Evolutionary conservation across 306 rosid genomes (phyloP).

Genomic region (Psophocarpus tetragonolobus): DNA sequence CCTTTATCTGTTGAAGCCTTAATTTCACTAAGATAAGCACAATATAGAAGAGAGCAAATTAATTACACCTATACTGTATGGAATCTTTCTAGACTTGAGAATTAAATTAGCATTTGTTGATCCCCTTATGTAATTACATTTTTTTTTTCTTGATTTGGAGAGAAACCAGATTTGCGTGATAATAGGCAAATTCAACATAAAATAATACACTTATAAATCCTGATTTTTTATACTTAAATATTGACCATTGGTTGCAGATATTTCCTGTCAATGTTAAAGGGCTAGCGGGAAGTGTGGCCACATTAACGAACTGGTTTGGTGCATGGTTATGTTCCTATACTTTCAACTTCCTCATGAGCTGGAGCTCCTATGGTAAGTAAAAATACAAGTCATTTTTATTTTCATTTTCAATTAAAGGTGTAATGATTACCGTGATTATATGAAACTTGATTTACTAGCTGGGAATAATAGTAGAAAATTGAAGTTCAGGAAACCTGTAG

Average conservation of each 20-base stretch:
- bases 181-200: constrained; percentile 13
- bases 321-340: constrained; percentile 91
- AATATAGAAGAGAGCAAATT: not conserved
- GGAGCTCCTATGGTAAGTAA: constrained; percentile 85
- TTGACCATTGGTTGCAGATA: constrained; percentile 52
- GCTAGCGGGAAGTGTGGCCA: constrained; percentile 81
- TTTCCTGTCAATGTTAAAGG: constrained; percentile 92
- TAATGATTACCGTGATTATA: not conserved
- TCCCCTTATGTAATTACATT: not conserved
- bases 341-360: constrained; percentile 80
- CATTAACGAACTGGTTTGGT: constrained; percentile 88
- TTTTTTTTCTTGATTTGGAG: not conserved
- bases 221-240: constrained; percentile 44
- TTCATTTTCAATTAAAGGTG: not conserved
- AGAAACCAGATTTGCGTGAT: not conserved
- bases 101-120: not conserved
- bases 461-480: not conserved
- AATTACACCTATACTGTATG: not conserved
- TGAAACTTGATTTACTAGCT: not conserved
- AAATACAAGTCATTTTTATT: constrained; percentile 12
- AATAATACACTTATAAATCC: constrained; percentile 1
- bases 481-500: constrained; percentile 9
- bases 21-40: not conserved
- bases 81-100: not conserved
- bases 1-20: not conserved